A percentile compares a stretch with the other conserved stretches of the same genome.
These are phyloP conservation scores for Pythium vanterpoolii DNA, from an alignment of 352 stramenopile species.

Conservation along the genomic window DNA sequence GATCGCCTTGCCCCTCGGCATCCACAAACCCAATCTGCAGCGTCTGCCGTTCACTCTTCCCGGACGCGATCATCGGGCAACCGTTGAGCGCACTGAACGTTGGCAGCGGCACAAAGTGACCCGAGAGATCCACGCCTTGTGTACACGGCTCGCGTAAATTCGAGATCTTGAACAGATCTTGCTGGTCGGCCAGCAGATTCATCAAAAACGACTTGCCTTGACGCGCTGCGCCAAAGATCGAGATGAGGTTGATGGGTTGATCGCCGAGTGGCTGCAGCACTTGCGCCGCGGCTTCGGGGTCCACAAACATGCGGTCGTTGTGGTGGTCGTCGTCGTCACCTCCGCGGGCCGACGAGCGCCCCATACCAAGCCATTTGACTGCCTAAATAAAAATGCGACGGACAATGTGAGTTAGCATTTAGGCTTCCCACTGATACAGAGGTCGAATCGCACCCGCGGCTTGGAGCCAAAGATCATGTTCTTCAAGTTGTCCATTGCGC, in stretches of 20 bases:
- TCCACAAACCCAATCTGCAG: constrained; percentile 86
- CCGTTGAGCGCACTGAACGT: constrained; percentile 73
- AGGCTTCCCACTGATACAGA: not conserved
- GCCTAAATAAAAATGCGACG: constrained; percentile 31
- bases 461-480: constrained; percentile 40
- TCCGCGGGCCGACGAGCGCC: constrained; percentile 6
- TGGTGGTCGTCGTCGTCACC: constrained; percentile 27
- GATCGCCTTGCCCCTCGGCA: constrained; percentile 79
- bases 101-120: constrained; percentile 65
- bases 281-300: constrained; percentile 43
- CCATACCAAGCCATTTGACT: constrained; percentile 85
- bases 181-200: constrained; percentile 83
- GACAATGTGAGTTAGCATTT: not conserved
- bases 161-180: constrained; percentile 87
- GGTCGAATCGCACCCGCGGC: constrained; percentile 14
- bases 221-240: constrained; percentile 79
- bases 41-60: constrained; percentile 23
- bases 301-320: constrained; percentile 72
- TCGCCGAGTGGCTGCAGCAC: constrained; percentile 64
- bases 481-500: constrained; percentile 34
- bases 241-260: constrained; percentile 76
- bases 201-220: constrained; percentile 88
- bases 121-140: constrained; percentile 80
- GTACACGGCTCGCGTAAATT: constrained; percentile 84
- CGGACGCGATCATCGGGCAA: constrained; percentile 32